Evolutionary conservation across 2,329 filamentous ascomycete genomes (phyloP).

Genomic region (Dendrostoma leiphaemia): DNA sequence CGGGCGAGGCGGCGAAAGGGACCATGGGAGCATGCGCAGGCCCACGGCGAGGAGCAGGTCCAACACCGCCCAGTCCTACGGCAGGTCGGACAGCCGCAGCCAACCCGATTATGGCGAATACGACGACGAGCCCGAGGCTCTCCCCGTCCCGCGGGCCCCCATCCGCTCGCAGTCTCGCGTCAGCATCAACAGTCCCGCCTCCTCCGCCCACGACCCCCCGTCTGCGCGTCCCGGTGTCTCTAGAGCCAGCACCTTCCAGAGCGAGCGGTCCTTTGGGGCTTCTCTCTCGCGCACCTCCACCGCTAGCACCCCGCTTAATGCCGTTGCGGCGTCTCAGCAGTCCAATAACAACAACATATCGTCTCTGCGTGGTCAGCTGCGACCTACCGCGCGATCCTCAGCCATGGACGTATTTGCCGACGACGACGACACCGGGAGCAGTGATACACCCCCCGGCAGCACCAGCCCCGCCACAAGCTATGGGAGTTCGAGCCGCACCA

Average conservation of each 20-base stretch:
- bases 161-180: slow-evolving; percentile 37
- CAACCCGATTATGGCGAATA: slow-evolving; percentile 27
- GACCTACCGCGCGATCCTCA: slow-evolving; percentile 43
- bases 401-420: slow-evolving; percentile 45
- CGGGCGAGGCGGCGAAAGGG: not conserved
- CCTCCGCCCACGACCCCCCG: slow-evolving; percentile 25
- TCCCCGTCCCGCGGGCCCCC: slow-evolving; percentile 41
- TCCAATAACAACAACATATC: slow-evolving; percentile 34
- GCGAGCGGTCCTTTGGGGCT: slow-evolving; percentile 12
- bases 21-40: slow-evolving; percentile 18
- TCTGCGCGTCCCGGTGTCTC: slow-evolving; percentile 35
- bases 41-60: slow-evolving; percentile 40
- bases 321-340: slow-evolving; percentile 12
- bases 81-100: slow-evolving; percentile 35
- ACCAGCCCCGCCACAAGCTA: slow-evolving; percentile 57
- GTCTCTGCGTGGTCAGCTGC: slow-evolving; percentile 40
- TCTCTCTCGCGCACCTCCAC: slow-evolving; percentile 16
- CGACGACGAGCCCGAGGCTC: slow-evolving; percentile 32
- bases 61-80: slow-evolving; percentile 46
- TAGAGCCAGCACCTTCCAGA: slow-evolving; percentile 40
- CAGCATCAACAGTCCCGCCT: slow-evolving; percentile 22
- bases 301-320: slow-evolving; percentile 17
- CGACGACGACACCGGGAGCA: slow-evolving; percentile 49
- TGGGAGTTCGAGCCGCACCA: slow-evolving; percentile 49
- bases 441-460: slow-evolving; percentile 51